Evolutionary conservation across 192 early-diverging fungal species (phyloP), one percentile per base, ranked within the genome.

Genomic region (Coemansia sp.): DNA sequence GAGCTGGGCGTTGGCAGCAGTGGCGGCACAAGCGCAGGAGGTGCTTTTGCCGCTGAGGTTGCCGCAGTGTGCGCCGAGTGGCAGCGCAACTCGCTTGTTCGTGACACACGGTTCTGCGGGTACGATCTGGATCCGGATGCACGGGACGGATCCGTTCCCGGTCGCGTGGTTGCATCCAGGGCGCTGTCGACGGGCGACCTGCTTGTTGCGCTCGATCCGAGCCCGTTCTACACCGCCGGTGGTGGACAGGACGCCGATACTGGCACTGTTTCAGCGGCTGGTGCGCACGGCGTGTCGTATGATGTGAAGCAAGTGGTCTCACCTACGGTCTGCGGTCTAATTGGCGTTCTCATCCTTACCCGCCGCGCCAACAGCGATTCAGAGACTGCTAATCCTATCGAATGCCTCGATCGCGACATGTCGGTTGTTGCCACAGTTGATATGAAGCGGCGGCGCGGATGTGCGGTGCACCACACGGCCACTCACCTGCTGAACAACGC

Each of bases 401-500:
- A 22, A 3, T 26, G 26, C 3, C 76, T 99, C 48, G 56, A 65
- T 5, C 62, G 90, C 11, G 88, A 86, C 6, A 83, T 90, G 61
- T 64, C 80, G 41, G 89, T 95, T 11, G 75, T 83, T 7, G 85
- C 88, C 39, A 83, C 88, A 16, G 93, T 95, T 69, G 92, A 98
- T 64, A 93, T 93, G 85, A 86, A 86, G 36, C 90, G 97, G 57
- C 87, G 97, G 39, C 86, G 82, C 80, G 93, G 94, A 11, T 75
- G 92, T 54, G 87, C 92, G 51, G 95, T 97, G 85, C 96, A 99
- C 85, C 97, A 99, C 77, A 98, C 97, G 55, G 91, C 87, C 37
- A 99, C 97, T 6, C 97, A 99, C 71, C 87, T 98, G 63, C 87
- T 99, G 43, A 95, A 99, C 85, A 95, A 80, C 84, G 97, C 91